phyloP scores from a whole-genome alignment of 1,284 basidiomycete species.

The Trichosporon sp. region DNA sequence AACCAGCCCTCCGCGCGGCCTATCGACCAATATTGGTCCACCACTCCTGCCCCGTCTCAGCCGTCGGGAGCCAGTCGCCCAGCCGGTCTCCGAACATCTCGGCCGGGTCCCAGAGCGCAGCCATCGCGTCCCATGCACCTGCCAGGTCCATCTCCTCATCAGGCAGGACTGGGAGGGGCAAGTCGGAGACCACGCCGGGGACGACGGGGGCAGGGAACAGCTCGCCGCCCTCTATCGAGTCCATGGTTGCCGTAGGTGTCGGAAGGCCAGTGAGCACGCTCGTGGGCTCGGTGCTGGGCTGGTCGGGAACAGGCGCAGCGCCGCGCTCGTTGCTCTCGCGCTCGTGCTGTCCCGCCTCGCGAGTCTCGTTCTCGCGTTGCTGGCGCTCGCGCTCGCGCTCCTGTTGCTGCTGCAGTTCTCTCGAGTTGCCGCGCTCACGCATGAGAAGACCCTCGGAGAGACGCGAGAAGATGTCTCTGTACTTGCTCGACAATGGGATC shows the following conservation, averaged over 20 bases:
- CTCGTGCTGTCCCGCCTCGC: neutral
- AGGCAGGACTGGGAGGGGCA: conserved; percentile 1
- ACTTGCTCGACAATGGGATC: conserved; percentile 36
- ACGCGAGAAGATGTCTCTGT: conserved; percentile 37
- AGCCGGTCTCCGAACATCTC: conserved; percentile 37
- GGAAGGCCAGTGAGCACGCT: conserved; percentile 1
- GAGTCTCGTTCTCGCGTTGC: neutral
- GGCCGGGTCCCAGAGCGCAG: conserved; percentile 41
- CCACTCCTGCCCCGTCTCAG: conserved; percentile 1
- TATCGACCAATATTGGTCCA: conserved; percentile 14
- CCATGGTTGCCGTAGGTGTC: neutral
- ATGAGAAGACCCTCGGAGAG: conserved; percentile 35
- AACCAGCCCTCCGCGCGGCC: no score
- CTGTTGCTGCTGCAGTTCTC: no score
- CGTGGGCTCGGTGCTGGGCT: neutral
- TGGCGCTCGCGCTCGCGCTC: neutral
- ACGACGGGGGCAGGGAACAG: conserved; percentile 6
- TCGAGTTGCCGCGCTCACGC: conserved; percentile 4
- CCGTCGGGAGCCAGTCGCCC: conserved; percentile 20
- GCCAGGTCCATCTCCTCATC: conserved; percentile 27
- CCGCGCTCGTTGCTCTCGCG: neutral
- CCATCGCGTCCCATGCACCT: conserved; percentile 43
- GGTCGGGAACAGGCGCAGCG: no score
- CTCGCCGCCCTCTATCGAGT: neutral
- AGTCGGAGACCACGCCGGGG: neutral